Evolutionary conservation across 2,329 filamentous ascomycete genomes (phyloP).

Genomic region (Xylariaceae sp.): DNA sequence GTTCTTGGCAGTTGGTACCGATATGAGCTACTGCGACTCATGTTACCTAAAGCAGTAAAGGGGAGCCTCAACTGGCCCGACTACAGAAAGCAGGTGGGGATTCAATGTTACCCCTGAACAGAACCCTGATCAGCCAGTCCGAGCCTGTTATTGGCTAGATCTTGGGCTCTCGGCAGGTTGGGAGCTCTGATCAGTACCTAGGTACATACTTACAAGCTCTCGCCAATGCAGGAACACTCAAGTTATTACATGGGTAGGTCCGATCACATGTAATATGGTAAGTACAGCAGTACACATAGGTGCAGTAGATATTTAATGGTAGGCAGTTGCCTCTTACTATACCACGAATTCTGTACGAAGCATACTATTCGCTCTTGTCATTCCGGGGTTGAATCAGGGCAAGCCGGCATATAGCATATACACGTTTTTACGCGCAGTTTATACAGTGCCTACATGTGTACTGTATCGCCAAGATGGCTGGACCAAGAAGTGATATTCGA

Average conservation of each 20-base stretch:
- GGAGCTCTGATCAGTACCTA: background rate
- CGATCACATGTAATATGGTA: too few relatives aligned
- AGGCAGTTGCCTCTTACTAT: too few relatives aligned
- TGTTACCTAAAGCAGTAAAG: constrained; percentile 10
- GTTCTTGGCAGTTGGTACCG: constrained; percentile 16
- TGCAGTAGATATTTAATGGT: too few relatives aligned
- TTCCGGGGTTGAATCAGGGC: too few relatives aligned
- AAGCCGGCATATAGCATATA: too few relatives aligned
- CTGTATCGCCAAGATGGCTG: constrained; percentile 10
- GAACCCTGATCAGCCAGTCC: too few relatives aligned
- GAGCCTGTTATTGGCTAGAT: constrained; percentile 3
- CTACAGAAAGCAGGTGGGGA: constrained; percentile 2
- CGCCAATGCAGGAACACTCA: constrained; percentile 16
- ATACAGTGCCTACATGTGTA: too few relatives aligned
- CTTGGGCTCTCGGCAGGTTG: constrained; percentile 14
- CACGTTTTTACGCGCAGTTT: too few relatives aligned
- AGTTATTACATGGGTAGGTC: background rate
- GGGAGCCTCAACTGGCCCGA: background rate
- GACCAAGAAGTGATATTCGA: background rate
- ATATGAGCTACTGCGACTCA: constrained; percentile 9
- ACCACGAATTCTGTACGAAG: too few relatives aligned
- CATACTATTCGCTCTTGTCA: too few relatives aligned
- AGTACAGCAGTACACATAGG: too few relatives aligned
- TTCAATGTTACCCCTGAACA: constrained; percentile 3
- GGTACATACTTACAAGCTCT: background rate